Percentiles rank a stretch among this genome's conserved stretches.
These are phyloP conservation scores for Phytomonas sp. DNA, from an alignment of 208 protist species.

Conservation along the genomic window DNA sequence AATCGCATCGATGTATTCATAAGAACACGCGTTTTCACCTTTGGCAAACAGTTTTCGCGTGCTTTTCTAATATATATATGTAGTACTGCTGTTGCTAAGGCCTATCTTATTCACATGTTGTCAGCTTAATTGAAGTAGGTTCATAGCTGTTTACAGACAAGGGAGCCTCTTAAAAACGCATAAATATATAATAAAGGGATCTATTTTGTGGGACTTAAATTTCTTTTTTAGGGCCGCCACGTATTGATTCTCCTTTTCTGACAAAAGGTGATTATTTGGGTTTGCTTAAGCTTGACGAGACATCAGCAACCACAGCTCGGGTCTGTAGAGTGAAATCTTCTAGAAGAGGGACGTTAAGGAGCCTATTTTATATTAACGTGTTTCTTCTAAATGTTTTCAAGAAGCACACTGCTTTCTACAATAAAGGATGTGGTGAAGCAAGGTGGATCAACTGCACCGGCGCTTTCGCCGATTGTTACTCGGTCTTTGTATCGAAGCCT, in stretches of 20 bases:
- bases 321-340: not conserved
- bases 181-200: not conserved
- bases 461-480: slow-evolving; percentile 47
- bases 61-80: not conserved
- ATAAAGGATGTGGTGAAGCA: slow-evolving; percentile 22
- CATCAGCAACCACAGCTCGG: not conserved
- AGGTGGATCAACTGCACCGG: slow-evolving; percentile 22
- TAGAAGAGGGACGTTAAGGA: not conserved
- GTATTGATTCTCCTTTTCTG: not conserved
- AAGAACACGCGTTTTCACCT: too few relatives aligned
- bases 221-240: not conserved
- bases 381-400: not conserved
- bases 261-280: not conserved
- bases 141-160: not conserved
- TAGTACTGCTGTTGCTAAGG: not conserved
- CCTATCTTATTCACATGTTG: not conserved
- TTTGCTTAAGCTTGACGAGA: not conserved
- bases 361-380: not conserved
- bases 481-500: slow-evolving; percentile 67
- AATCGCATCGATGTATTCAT: too few relatives aligned
- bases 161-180: not conserved
- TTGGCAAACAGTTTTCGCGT: too few relatives aligned
- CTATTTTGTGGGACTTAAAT: not conserved
- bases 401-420: not conserved
- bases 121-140: not conserved